Conservation (phyloP, 106 monocot genomes). For the Phalaenopsis aphrodite region DNA sequence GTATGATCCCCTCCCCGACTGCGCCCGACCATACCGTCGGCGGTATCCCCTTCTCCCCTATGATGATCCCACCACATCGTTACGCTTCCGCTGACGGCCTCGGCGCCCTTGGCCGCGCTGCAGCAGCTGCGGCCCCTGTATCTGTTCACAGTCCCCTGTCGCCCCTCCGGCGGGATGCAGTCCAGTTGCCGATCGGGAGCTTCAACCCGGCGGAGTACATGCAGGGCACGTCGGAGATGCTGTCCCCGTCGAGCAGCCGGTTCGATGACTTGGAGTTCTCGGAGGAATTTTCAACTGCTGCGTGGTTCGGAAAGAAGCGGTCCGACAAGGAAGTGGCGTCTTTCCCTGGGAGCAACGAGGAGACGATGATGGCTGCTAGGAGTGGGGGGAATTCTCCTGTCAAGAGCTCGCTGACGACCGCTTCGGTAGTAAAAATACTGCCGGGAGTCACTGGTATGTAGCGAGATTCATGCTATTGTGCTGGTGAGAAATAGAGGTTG, state of each 20-base stretch:
- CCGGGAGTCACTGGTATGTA: conserved; percentile 46
- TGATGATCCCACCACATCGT: conserved; percentile 82
- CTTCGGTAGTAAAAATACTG: conserved; percentile 42
- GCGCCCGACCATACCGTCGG: conserved; percentile 15
- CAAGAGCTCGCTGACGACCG: conserved; percentile 45
- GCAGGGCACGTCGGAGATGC: not conserved
- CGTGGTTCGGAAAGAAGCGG: conserved; percentile 16
- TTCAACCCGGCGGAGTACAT: conserved; percentile 54
- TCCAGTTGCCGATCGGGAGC: conserved; percentile 31
- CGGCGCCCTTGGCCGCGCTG: conserved; percentile 1
- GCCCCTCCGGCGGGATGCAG: conserved; percentile 16
- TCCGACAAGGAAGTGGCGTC: conserved; percentile 26
- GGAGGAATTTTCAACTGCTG: conserved; percentile 22
- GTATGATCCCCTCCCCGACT: conserved; percentile 7
- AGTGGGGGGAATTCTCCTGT: not conserved
- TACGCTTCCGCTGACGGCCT: conserved; percentile 28
- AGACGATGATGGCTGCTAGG: conserved; percentile 28
- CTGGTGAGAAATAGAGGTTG: not conserved
- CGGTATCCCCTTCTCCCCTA: conserved; percentile 50
- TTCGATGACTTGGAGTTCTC: conserved; percentile 38
- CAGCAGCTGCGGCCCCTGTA: conserved; percentile 11
- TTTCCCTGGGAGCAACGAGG: conserved; percentile 35
- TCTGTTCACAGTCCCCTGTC: conserved; percentile 11
- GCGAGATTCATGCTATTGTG: not conserved
- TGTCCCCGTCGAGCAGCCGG: conserved; percentile 40